Base-by-base conservation (phyloP, 2,329 filamentous ascomycete genomes). In the Cadophora sp. region DNA sequence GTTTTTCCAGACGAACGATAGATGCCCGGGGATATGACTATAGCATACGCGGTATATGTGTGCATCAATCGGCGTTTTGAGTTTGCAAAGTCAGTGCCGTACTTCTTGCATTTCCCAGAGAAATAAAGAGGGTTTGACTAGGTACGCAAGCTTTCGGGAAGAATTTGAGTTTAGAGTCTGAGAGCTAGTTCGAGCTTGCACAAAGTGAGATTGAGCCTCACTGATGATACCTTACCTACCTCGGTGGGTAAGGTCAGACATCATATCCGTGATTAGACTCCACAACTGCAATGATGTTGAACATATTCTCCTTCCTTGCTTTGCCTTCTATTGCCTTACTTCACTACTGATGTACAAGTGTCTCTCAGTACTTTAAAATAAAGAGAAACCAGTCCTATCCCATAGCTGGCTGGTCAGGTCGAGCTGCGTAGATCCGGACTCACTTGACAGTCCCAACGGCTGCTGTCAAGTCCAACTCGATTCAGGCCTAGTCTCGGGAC, bases 41-140 rank as follows among this genome's bases (percentile, higher is more conserved):
- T 53, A 53, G 50, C 50, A 53, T 53, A 33, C 50, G 11, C 50
- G 50, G 50, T 53, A 53, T 53, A 53, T 53, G 50, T 7, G 50
- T 33, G 14, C 16, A 53, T 53, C 50, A 53, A 53, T n/a, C 50
- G n/a, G 24, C 14, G 36, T 24, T 51, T 30, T 30, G 11, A 22
- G 22, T 51, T 51, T 27, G 11, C n/a, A 20, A 27, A 51, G 14
- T 11, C 20, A 50, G 48, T 6, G 48, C 13, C 13, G 48, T 4
- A 27, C 27, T 14, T 3, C 24, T 9, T 33, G 6, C 7, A 6
- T 27, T 18, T 53, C 8, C 24, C 27, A 53, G 50, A 53, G 7
- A 53, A 16, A n/a, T n/a, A n/a, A 33, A 24, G 33, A 18, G 24
- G 30, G 50, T 53, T 9, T 33, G 14, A 33, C 50, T 22, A 33